These are phyloP conservation scores for Multifurca ochricompacta DNA, from an alignment of 768 basidiomycete species.

Conservation along the genomic window DNA sequence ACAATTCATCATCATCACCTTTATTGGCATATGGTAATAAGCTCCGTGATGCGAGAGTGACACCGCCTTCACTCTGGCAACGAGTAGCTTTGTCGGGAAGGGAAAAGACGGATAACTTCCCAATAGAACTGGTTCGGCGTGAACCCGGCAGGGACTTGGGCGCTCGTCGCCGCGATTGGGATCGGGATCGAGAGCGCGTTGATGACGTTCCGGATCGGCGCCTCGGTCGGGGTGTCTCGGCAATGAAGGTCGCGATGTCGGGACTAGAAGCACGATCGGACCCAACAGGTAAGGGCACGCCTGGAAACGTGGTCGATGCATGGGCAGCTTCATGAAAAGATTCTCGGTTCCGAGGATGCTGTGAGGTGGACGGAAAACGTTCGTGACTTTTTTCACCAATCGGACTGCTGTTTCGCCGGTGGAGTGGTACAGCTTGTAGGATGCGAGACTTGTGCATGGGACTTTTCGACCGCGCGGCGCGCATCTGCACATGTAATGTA, in stretches of 20 bases:
- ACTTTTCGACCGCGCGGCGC: conserved; percentile 5
- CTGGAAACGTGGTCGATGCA: background rate
- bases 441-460: background rate
- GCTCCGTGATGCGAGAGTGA: conserved; percentile 15
- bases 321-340: background rate
- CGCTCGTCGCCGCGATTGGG: conserved; percentile 15
- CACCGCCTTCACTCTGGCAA: conserved; percentile 22
- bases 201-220: conserved; percentile 23
- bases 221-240: conserved; percentile 28
- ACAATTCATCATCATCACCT: conserved; percentile 12
- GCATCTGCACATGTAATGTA: conserved; percentile 8
- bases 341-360: background rate
- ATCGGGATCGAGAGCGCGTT: conserved; percentile 23
- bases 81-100: conserved; percentile 10
- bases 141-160: conserved; percentile 16
- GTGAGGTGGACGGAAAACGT: conserved; percentile 1
- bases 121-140: conserved; percentile 19
- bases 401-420: background rate
- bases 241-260: conserved; percentile 28
- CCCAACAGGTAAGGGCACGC: background rate
- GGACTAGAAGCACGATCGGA: conserved; percentile 25
- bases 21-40: conserved; percentile 18
- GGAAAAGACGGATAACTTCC: conserved; percentile 11
- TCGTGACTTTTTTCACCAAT: background rate
- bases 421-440: conserved; percentile 2